These are phyloP conservation scores for Populus hybrid DNA, from an alignment of 441 rosid species.

Conservation along the genomic window DNA sequence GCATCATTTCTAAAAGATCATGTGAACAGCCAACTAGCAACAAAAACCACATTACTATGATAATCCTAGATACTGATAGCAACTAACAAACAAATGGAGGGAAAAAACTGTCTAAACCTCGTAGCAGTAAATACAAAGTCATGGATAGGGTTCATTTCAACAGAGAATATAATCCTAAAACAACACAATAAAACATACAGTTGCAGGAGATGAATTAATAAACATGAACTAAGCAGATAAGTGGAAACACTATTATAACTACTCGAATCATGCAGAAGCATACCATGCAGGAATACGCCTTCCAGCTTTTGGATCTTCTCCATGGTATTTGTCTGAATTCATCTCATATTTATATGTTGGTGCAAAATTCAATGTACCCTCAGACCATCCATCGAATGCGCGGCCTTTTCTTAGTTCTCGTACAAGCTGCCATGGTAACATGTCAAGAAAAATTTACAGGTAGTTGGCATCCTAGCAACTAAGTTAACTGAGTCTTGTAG, in stretches of 20 bases:
- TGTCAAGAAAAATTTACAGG: slow-evolving; percentile 5
- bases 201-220: neutral
- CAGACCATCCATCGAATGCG: slow-evolving; percentile 87
- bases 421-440: slow-evolving; percentile 53
- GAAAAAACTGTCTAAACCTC: neutral
- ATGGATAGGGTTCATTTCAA: neutral
- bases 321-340: slow-evolving; percentile 65
- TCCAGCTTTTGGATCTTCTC: slow-evolving; percentile 72
- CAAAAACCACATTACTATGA: neutral
- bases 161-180: neutral
- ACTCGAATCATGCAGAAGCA: slow-evolving; percentile 15
- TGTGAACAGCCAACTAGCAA: neutral
- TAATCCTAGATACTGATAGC: neutral
- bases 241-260: neutral
- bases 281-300: slow-evolving; percentile 95
- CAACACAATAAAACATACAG: neutral
- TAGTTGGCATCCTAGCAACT: slow-evolving; percentile 2
- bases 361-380: slow-evolving; percentile 65
- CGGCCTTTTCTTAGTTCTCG: slow-evolving; percentile 65
- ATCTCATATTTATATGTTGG: slow-evolving; percentile 91
- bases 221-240: neutral
- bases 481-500: neutral
- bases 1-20: neutral
- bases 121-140: neutral
- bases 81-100: neutral